These are phyloP conservation scores for Cercospora janseana DNA, from an alignment of 2,329 filamentous ascomycete genomes.

Conservation along the genomic window DNA sequence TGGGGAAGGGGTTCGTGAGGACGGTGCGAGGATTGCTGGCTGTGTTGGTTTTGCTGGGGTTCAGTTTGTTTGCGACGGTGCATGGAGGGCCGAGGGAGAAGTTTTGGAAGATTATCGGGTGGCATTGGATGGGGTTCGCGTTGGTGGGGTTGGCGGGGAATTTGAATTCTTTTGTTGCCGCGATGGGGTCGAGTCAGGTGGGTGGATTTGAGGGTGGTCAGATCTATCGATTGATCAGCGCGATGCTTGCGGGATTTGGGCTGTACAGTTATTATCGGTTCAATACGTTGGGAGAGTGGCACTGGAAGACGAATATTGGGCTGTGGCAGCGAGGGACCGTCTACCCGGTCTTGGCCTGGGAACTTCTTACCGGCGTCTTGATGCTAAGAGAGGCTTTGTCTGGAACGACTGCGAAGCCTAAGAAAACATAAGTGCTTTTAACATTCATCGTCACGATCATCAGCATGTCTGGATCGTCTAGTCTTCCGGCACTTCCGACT, in stretches of 20 bases:
- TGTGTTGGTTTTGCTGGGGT: constrained; percentile 17
- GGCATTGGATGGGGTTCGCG: constrained; percentile 26
- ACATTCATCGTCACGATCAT: neutral
- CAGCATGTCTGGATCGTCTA: constrained; percentile 6
- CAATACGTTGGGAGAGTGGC: constrained; percentile 24
- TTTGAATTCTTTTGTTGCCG: constrained; percentile 22
- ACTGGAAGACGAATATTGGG: constrained; percentile 25
- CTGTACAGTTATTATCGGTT: constrained; percentile 25
- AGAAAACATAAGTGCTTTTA: constrained; percentile 7
- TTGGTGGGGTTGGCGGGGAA: constrained; percentile 22
- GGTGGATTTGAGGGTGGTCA: constrained; percentile 15
- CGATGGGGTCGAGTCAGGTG: constrained; percentile 11
- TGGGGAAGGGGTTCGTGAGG: no score
- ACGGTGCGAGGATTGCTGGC: constrained; percentile 17
- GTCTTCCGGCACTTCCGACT: constrained; percentile 41
- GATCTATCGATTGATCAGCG: constrained; percentile 20
- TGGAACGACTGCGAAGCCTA: constrained; percentile 11
- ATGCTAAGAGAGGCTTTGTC: neutral
- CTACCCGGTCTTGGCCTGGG: constrained; percentile 23
- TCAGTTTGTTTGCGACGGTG: constrained; percentile 21
- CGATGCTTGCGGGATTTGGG: constrained; percentile 15
- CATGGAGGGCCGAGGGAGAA: constrained; percentile 27
- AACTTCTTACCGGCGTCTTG: constrained; percentile 11
- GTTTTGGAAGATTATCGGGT: constrained; percentile 25
- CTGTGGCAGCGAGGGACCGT: constrained; percentile 25